Evolutionary conservation across 208 protist species (phyloP), one percentile per base, ranked within the genome.

Genomic region (Trypanosoma scelopori): DNA sequence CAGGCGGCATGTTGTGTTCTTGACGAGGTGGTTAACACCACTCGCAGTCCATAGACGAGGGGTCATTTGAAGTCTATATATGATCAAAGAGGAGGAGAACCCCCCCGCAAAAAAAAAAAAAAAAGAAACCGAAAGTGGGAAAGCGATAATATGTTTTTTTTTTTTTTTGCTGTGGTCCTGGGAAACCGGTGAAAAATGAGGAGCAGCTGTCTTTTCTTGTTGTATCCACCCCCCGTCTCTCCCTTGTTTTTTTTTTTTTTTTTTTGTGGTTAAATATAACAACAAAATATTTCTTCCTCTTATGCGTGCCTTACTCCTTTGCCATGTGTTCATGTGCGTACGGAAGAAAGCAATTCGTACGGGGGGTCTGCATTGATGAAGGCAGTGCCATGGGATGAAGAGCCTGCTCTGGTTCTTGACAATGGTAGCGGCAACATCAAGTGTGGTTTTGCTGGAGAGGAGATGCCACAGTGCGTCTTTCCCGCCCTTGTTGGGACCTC

Each of bases 381-480:
- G 3, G 11, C 69, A 58, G 82, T 86, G 66, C 47, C 71, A 13
- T 81, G 87, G 63, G 76, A 82, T 41, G 76, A 92, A 53, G 66
- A 87, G 65, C 68, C 81, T 18, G 77, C 89, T 20, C 81, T 93
- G 46, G 87, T 95, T 55, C 82, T 77, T 65, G 89, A 95, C 62
- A 95, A 95, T 68, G 87, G 88, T 3, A 92, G 83, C 30, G 87
- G 90, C 39, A 94, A 94, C 74, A 78, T 90, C 47, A 98, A 98
- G 72, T 94, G 95, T 55, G 95, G 97, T 28, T 98, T 98, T 69
- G 93, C 97, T 28, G 98, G 98, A 22, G 97, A 99, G 63, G 98
- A 99, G 58, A 96, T 97, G 5, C 98, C 98, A 12, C 76, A 94
- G 39, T 81, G 89, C 69, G 95, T 99, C 1, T 99, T 99, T 76